These are phyloP conservation scores for Beauveria caledonica DNA, from an alignment of 2,329 filamentous ascomycete genomes.

Conservation along the genomic window DNA sequence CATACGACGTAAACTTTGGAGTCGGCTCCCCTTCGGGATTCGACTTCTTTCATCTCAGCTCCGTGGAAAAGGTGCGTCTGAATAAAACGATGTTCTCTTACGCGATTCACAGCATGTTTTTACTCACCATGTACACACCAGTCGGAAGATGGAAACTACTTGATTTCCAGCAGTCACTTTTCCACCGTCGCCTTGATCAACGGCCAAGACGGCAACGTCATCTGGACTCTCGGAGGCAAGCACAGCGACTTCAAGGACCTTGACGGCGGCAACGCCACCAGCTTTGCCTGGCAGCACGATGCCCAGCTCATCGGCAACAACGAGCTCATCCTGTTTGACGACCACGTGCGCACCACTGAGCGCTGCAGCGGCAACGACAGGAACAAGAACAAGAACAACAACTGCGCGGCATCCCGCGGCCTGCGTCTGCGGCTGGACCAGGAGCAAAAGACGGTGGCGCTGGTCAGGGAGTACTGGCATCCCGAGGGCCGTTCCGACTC, in stretches of 20 bases:
- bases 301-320: conserved; percentile 24
- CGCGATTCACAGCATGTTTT: background rate
- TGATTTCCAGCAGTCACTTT: conserved; percentile 28
- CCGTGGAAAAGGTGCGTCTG: conserved; percentile 23
- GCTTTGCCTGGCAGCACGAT: conserved; percentile 33
- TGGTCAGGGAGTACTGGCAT: conserved; percentile 24
- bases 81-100: background rate
- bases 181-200: conserved; percentile 23
- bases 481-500: conserved; percentile 18
- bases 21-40: conserved; percentile 23
- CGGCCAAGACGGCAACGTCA: conserved; percentile 21
- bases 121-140: background rate
- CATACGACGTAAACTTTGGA: conserved; percentile 22
- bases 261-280: conserved; percentile 24
- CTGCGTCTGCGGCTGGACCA: conserved; percentile 23
- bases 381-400: too few species aligned
- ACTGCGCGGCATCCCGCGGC: conserved; percentile 16
- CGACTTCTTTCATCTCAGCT: conserved; percentile 33
- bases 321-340: conserved; percentile 31
- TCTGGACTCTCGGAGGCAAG: conserved; percentile 30
- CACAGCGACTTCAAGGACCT: conserved; percentile 28
- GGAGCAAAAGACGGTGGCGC: conserved; percentile 20
- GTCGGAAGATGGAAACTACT: conserved; percentile 27
- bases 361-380: conserved; percentile 21
- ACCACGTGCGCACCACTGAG: conserved; percentile 26